Conservation (phyloP, 345 rosid species). For the Moricandia moricandioides region DNA sequence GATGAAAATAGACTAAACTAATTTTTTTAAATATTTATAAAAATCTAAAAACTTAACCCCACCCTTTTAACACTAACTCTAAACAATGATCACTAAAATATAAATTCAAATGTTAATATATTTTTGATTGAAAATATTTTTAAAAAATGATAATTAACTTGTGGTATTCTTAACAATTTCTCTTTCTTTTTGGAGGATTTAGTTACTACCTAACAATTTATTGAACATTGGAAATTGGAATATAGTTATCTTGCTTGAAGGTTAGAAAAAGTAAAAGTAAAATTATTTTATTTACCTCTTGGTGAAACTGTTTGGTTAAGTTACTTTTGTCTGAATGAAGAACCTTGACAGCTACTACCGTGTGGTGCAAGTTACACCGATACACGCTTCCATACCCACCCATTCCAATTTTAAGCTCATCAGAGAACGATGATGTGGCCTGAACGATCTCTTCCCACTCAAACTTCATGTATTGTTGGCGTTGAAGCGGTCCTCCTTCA, state of each 20-base stretch:
- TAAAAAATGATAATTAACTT: too few species aligned
- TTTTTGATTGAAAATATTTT: too few species aligned
- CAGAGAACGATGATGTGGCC: constrained; percentile 84
- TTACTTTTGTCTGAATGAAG: constrained; percentile 62
- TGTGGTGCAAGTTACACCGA: constrained; percentile 64
- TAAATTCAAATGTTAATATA: too few species aligned
- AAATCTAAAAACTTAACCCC: too few species aligned
- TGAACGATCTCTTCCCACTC: constrained; percentile 79
- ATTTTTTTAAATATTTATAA: too few species aligned
- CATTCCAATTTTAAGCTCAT: constrained; percentile 60
- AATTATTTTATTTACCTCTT: constrained; percentile 53
- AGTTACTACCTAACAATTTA: too few species aligned
- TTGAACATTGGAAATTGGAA: not conserved
- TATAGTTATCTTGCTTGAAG: not conserved
- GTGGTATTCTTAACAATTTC: too few species aligned
- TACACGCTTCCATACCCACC: constrained; percentile 90
- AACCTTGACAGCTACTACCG: constrained; percentile 76
- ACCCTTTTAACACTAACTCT: too few species aligned
- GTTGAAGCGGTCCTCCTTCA: constrained; percentile 42
- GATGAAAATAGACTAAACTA: too few species aligned
- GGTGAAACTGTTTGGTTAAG: constrained; percentile 64
- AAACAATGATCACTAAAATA: too few species aligned
- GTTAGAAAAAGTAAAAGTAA: not conserved
- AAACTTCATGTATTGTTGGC: constrained; percentile 51
- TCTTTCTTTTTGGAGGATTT: too few species aligned